These are phyloP conservation scores for Vigna nakashimae DNA, from an alignment of 306 rosid species.

Conservation along the genomic window DNA sequence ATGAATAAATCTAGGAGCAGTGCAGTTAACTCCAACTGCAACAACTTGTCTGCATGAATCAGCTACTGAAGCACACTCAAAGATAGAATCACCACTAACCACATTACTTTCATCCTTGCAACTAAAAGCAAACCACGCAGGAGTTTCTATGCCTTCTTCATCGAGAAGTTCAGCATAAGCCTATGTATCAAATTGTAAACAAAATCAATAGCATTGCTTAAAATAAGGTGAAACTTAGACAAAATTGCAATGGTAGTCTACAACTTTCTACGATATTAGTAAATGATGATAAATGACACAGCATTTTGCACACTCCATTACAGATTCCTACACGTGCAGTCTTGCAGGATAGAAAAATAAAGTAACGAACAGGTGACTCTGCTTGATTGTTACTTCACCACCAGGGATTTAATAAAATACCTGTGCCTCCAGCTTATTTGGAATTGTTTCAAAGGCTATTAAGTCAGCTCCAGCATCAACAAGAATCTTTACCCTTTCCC, in stretches of 20 bases:
- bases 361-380: background rate
- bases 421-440: conserved; percentile 82
- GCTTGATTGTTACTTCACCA: background rate
- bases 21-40: conserved; percentile 90
- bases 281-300: conserved; percentile 2
- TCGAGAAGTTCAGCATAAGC: conserved; percentile 80
- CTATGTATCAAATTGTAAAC: conserved; percentile 51
- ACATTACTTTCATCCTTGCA: conserved; percentile 78
- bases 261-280: background rate
- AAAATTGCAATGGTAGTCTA: background rate
- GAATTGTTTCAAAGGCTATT: conserved; percentile 90
- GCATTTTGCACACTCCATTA: background rate
- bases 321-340: conserved; percentile 1
- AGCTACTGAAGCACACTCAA: conserved; percentile 77
- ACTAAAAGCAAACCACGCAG: conserved; percentile 88
- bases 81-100: conserved; percentile 79
- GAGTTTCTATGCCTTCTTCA: conserved; percentile 78
- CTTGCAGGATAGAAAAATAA: background rate
- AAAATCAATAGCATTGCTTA: background rate
- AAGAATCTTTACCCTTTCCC: conserved; percentile 81
- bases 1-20: conserved; percentile 84
- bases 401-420: conserved; percentile 45
- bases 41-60: conserved; percentile 70
- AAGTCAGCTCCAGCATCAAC: conserved; percentile 81
- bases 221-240: conserved; percentile 29